These are phyloP conservation scores for Globisporangium mamillatum DNA, from an alignment of 352 stramenopile genomes.

Conservation along the genomic window DNA sequence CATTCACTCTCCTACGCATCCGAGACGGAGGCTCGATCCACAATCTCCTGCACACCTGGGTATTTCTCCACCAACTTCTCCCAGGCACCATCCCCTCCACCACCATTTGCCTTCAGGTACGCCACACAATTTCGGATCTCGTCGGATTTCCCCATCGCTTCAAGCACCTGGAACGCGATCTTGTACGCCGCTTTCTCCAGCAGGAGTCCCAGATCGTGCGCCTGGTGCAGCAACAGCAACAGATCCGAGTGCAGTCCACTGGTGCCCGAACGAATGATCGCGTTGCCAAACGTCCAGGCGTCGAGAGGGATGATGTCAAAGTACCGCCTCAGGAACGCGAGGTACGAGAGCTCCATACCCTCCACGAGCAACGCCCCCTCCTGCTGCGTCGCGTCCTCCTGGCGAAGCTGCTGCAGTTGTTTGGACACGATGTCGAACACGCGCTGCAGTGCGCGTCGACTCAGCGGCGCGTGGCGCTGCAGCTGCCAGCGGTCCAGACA, in stretches of 20 bases:
- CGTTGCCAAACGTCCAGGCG: slow-evolving; percentile 46
- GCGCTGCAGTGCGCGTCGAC: slow-evolving; percentile 42
- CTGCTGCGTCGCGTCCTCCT: slow-evolving; percentile 11
- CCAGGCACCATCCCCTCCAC: slow-evolving; percentile 20
- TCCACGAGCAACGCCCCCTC: slow-evolving; percentile 33
- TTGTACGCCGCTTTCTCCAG: slow-evolving; percentile 51
- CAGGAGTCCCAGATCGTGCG: slow-evolving; percentile 26
- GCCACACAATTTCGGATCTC: slow-evolving; percentile 28
- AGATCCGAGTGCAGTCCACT: slow-evolving; percentile 40
- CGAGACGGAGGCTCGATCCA: not conserved
- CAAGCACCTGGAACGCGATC: slow-evolving; percentile 40
- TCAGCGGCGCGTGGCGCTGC: slow-evolving; percentile 37
- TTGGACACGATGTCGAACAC: slow-evolving; percentile 62
- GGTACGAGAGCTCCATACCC: slow-evolving; percentile 51
- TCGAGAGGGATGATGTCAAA: slow-evolving; percentile 42
- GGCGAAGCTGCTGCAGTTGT: slow-evolving; percentile 39
- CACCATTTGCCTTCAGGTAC: slow-evolving; percentile 25
- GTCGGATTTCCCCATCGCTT: slow-evolving; percentile 22
- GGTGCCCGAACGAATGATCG: slow-evolving; percentile 53
- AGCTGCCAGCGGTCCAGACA: slow-evolving; percentile 60
- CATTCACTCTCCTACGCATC: not conserved
- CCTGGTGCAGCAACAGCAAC: slow-evolving; percentile 40
- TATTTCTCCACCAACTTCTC: slow-evolving; percentile 33
- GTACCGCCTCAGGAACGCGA: slow-evolving; percentile 54
- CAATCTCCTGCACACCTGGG: slow-evolving; percentile 31